Conservation (phyloP, 2,329 filamentous ascomycete genomes). For the Didymosphaeria variabile region DNA sequence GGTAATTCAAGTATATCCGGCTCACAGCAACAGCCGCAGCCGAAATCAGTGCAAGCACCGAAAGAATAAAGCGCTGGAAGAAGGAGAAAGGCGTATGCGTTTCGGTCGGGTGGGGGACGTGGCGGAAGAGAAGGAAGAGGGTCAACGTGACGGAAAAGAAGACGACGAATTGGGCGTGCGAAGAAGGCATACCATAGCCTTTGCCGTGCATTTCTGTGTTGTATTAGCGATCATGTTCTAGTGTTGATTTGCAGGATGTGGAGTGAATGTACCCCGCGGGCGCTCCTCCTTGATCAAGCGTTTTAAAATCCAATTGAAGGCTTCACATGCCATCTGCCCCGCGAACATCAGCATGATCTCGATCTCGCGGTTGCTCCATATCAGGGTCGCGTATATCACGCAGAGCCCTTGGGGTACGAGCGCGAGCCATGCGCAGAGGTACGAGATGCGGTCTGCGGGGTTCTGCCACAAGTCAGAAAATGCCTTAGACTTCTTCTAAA, state of each 20-base stretch:
- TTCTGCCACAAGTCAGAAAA: constrained; percentile 65
- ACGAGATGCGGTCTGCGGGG: constrained; percentile 83
- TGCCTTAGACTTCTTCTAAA: not conserved
- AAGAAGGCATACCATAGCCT: constrained; percentile 97
- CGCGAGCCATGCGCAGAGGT: constrained; percentile 90
- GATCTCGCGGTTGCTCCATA: constrained; percentile 89
- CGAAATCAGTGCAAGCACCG: constrained; percentile 50
- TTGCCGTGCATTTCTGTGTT: constrained; percentile 76
- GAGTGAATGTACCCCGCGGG: constrained; percentile 70
- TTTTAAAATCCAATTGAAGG: constrained; percentile 88
- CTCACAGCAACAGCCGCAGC: constrained; percentile 73
- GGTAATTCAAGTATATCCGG: constrained; percentile 90
- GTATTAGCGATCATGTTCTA: constrained; percentile 15
- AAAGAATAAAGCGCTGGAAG: constrained; percentile 66
- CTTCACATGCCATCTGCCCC: constrained; percentile 92
- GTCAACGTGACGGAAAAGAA: constrained; percentile 88
- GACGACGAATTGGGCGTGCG: constrained; percentile 92
- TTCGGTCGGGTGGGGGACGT: constrained; percentile 61
- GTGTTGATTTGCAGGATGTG: constrained; percentile 14
- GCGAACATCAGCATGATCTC: constrained; percentile 90
- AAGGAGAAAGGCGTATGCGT: constrained; percentile 66
- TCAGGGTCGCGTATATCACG: constrained; percentile 86
- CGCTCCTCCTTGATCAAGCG: constrained; percentile 91
- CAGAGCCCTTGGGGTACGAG: constrained; percentile 92
- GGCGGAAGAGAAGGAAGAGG: constrained; percentile 85